A percentile compares a stretch with the other conserved stretches of the same genome.
Conservation (phyloP, 1,284 basidiomycete genomes). For the Omphalotus olearius region DNA sequence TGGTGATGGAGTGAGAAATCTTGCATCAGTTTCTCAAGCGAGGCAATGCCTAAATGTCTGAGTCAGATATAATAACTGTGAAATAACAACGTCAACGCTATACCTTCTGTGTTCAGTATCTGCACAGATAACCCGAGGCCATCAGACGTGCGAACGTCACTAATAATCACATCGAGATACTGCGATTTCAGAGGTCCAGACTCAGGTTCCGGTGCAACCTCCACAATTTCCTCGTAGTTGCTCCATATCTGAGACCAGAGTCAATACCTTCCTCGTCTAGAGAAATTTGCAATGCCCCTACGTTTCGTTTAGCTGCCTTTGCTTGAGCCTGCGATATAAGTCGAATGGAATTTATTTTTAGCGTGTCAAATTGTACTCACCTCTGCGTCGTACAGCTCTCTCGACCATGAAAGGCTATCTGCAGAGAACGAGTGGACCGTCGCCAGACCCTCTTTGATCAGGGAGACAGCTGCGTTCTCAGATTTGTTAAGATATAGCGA, state of each 20-base stretch:
- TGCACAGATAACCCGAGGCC: conserved; percentile 90
- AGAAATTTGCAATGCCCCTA: conserved; percentile 26
- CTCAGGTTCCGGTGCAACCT: conserved; percentile 36
- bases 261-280: background rate
- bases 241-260: conserved; percentile 68
- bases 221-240: conserved; percentile 64
- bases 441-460: conserved; percentile 86
- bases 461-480: conserved; percentile 80
- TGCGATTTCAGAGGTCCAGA: conserved; percentile 66
- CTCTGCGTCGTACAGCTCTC: conserved; percentile 84
- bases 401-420: conserved; percentile 74
- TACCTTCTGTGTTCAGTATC: conserved; percentile 84
- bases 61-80: background rate
- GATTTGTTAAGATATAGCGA: conserved; percentile 80
- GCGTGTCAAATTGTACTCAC: conserved; percentile 29
- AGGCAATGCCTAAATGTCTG: conserved; percentile 63
- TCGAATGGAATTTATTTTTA: conserved; percentile 12
- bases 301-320: conserved; percentile 74
- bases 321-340: conserved; percentile 60
- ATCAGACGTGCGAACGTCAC: conserved; percentile 76
- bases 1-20: conserved; percentile 88
- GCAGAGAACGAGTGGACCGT: conserved; percentile 87
- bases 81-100: conserved; percentile 17
- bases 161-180: conserved; percentile 90
- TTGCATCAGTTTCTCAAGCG: conserved; percentile 89